Evolutionary conservation across 345 rosid genomes (phyloP), one percentile per base, ranked within the genome.

Genomic region (Boechera retrofracta): DNA sequence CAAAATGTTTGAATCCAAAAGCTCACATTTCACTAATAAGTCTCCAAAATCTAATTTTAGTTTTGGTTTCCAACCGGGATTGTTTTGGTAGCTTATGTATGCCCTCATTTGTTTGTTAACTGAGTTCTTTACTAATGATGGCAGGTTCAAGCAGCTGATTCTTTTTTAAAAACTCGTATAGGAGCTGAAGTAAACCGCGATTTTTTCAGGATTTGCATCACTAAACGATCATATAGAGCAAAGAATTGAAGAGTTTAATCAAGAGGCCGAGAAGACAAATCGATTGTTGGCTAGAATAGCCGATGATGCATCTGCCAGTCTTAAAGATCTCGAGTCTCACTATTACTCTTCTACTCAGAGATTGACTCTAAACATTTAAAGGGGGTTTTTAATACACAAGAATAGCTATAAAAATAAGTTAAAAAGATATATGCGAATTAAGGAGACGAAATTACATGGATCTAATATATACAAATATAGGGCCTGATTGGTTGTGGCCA

Each of bases 141-240:
- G 32, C 48, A 94, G 98, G 96, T 86, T 79, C 98, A 90, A 72
- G 96, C 97, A 67, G 93, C 97, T 44, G 97, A 92, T 69, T 89
- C 99, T 52, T 75, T 95, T 44, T 88, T 90, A 52, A 92, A 80
- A 92, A 80, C 82, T 89, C 67, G 99, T 92, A 51, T 89, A 92
- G 0, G 97, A 92, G 74, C 85, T 94, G 73, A 95, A 94, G 77
- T 97, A 90, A 82, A 90, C 97, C 1, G 94, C 94, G 5, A 88
- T 94, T 4, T 95, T 92, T 61, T 92, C 93, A 0, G 99, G 97
- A 67, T 89, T 95, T 73, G 93, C 99, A n/a, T 92, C 99, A 33
- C 89, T 92, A 0, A 91, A 90, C 47, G 93, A 95, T 61, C 90
- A 92, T 74, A 93, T 90, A 0, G 98, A 92, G 74, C 90, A 87